phyloP scores from a whole-genome alignment of 164 flowering plant species.

The Hamamelis virginiana region DNA sequence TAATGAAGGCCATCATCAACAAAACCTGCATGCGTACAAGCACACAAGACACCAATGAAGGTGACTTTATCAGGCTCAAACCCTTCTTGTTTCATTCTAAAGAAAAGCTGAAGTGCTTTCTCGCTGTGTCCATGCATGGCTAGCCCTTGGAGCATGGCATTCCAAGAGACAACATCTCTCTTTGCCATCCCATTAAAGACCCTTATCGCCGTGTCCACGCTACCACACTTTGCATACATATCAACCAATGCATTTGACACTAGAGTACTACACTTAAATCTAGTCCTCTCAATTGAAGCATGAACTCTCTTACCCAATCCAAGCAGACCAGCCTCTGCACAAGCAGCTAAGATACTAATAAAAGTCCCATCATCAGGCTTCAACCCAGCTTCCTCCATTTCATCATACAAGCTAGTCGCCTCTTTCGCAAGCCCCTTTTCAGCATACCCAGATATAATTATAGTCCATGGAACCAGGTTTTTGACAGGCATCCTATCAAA shows the following conservation, averaged over 20 bases:
- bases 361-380: slow-evolving; percentile 52
- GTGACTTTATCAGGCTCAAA: slow-evolving; percentile 55
- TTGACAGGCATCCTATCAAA: slow-evolving; percentile 79
- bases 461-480: slow-evolving; percentile 76
- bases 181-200: slow-evolving; percentile 44
- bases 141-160: slow-evolving; percentile 70
- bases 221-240: slow-evolving; percentile 87
- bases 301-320: slow-evolving; percentile 64
- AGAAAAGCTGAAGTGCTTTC: slow-evolving; percentile 52
- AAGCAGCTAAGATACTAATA: slow-evolving; percentile 69
- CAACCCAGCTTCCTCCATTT: slow-evolving; percentile 49
- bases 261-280: slow-evolving; percentile 28
- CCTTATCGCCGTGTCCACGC: slow-evolving; percentile 42
- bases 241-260: slow-evolving; percentile 74
- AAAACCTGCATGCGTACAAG: slow-evolving; percentile 64
- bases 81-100: slow-evolving; percentile 60
- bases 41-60: slow-evolving; percentile 55
- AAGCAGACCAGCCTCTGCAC: slow-evolving; percentile 77
- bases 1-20: slow-evolving; percentile 46
- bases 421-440: slow-evolving; percentile 63
- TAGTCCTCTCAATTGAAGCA: slow-evolving; percentile 36
- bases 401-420: slow-evolving; percentile 51
- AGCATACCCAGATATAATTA: slow-evolving; percentile 75
- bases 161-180: slow-evolving; percentile 79
- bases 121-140: slow-evolving; percentile 72